Percentiles rank a stretch among this genome's conserved stretches.
These are phyloP conservation scores for Pichia sp. DNA, from an alignment of 1,139 yeast species.

Conservation along the genomic window DNA sequence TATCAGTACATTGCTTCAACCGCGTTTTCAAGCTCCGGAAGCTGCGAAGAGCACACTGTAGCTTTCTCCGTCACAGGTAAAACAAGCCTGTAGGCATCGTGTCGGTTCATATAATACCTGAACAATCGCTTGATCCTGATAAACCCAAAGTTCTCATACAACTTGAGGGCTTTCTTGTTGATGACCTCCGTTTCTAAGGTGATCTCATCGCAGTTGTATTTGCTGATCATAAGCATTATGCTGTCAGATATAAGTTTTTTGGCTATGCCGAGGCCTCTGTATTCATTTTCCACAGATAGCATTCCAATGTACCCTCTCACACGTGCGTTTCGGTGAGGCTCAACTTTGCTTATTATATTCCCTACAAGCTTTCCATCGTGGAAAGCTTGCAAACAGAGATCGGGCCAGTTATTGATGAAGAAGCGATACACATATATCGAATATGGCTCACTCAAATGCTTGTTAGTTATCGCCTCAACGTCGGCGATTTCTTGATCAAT, in stretches of 20 bases:
- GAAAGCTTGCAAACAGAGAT: slow-evolving; percentile 50
- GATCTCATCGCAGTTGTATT: slow-evolving; percentile 72
- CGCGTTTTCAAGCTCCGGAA: slow-evolving; percentile 10
- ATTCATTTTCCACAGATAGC: slow-evolving; percentile 75
- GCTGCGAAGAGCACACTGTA: slow-evolving; percentile 33
- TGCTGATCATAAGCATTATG: slow-evolving; percentile 58
- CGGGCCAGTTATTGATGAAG: slow-evolving; percentile 68
- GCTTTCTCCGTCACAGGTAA: slow-evolving; percentile 56
- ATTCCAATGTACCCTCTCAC: slow-evolving; percentile 90
- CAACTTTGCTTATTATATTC: slow-evolving; percentile 80
- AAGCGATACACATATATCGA: slow-evolving; percentile 67
- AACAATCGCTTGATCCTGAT: slow-evolving; percentile 74
- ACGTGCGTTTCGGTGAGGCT: slow-evolving; percentile 67
- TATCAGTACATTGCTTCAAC: slow-evolving; percentile 12
- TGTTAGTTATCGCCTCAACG: slow-evolving; percentile 44
- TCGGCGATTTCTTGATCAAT: slow-evolving; percentile 26
- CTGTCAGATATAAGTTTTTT: slow-evolving; percentile 60
- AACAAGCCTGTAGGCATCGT: slow-evolving; percentile 84
- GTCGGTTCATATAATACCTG: slow-evolving; percentile 84
- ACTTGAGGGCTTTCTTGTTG: slow-evolving; percentile 66
- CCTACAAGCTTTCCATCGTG: slow-evolving; percentile 54
- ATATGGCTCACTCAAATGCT: slow-evolving; percentile 68
- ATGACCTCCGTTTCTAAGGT: slow-evolving; percentile 88
- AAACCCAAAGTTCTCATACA: slow-evolving; percentile 88
- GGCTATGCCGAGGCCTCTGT: slow-evolving; percentile 80